Base-by-base conservation (phyloP, 2,329 filamentous ascomycete genomes). In the Blumeriella jaapii region DNA sequence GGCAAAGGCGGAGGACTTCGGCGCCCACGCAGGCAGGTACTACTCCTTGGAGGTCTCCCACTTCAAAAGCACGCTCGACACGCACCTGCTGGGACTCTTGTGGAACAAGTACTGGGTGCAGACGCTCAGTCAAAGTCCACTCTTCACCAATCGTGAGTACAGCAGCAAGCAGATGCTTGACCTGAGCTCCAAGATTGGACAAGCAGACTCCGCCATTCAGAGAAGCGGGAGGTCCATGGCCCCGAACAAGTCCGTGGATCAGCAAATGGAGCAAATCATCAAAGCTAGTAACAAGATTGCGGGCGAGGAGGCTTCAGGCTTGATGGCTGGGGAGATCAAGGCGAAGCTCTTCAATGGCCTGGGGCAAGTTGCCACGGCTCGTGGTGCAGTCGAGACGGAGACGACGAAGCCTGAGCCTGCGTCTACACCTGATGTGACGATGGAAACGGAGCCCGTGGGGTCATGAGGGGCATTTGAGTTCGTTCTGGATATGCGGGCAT, bases 51-150 rank as follows among this genome's bases (percentile, higher is more conserved):
- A 93, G 42, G 82, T 96, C 10, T 85, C 85, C 19, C 85, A 93
- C 60, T 98, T 85, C 70, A 96, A 96, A 64, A 91, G 83, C 45
- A 81, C 82, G 0, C 77, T 98, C 17, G 91, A 98, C 60, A 71
- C 78, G 2, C 81, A 86, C 50, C 69, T 98, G 15, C 68, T 98
- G 4, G 84, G 93, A 53, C 71, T 85, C 33, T 67, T 98, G 18
- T 96, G 91, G 91, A 94, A 95, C 65, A 96, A 96, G 61, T 98
- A 98, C 67, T 94, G 86, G 91, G 87, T 95, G 20, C 83, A 93
- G 54, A 98, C 91, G 5, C 71, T 98, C 13, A 93, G 85, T 19
- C 84, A 93, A 51, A 91, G 78, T 49, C 87, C 89, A 14, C 70
- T 95, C 4, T 78, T 93, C 51, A 86, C 84, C 37, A 96, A 94